Base-by-base conservation (phyloP, 1,284 basidiomycete genomes). In the Pseudozyma hubeiensis region DNA sequence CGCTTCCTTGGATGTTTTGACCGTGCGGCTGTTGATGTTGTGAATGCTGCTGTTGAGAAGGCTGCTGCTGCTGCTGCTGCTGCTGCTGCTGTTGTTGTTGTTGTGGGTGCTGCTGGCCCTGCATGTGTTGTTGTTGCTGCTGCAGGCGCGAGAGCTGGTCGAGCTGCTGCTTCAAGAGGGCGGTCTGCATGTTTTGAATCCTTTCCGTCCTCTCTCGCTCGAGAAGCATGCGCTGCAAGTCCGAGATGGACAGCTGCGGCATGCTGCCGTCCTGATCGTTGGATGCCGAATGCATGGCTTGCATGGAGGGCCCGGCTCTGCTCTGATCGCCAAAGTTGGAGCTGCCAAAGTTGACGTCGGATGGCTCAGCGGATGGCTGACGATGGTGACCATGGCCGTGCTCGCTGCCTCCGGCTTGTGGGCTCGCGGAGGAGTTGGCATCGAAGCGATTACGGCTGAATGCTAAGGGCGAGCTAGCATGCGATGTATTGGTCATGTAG, bases 161-260 rank as follows among this genome's bases (percentile, higher is more conserved):
- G 7, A 80, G 57, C 55, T 80, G 78, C 61, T 80, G 78, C 41
- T 78, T 72, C 39, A 80, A 64, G 4, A 80, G 45, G 5, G 69
- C 69, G 11, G 77, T 80, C 64, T 80, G 78, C 61, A 80, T 66
- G 49, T 75, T 78, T 55, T 81, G 79, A 14, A 79, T 66, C 5
- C 76, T 57, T 39, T 81, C 79, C 14, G 69, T 58, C 54, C 67
- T 75, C 43, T 81, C 77, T 14, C 79, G 72, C 34, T 80, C 78
- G 19, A 71, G 30, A 30, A 80, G 65, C 48, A 81, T 63, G 34
- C 65, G 66, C 47, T 79, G 72, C 30, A 79, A 34, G 43, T 81
- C 79, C 0, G 47, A 17, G 17, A 78, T 73, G 47, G 67, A 70
- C 16, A 80, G 53, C 24, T 71, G 70, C 1, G 66, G 62, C 44